These are phyloP conservation scores for Penicillium maclennaniae DNA, from an alignment of 495 filamentous ascomycete genomes.

Conservation along the genomic window DNA sequence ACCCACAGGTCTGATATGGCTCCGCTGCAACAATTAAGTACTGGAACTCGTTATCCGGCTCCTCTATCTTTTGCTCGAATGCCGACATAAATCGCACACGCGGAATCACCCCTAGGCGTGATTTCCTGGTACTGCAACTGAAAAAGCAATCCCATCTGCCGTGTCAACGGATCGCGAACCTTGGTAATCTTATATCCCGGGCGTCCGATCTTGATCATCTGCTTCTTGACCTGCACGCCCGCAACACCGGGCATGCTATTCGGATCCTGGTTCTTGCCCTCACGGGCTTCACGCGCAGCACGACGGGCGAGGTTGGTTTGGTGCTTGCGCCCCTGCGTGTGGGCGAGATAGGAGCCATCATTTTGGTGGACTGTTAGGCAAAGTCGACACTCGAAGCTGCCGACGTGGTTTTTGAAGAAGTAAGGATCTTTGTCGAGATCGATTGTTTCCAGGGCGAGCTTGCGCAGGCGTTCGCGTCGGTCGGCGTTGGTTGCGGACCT, in stretches of 20 bases:
- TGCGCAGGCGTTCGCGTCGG: slow-evolving; percentile 92
- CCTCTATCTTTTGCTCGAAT: slow-evolving; percentile 92
- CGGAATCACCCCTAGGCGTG: slow-evolving; percentile 64
- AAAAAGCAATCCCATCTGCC: slow-evolving; percentile 86
- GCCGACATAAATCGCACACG: slow-evolving; percentile 96
- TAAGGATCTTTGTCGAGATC: slow-evolving; percentile 99
- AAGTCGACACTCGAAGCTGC: slow-evolving; percentile 95
- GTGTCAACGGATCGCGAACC: slow-evolving; percentile 81
- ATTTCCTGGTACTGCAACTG: slow-evolving; percentile 97
- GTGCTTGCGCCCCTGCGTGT: slow-evolving; percentile 98
- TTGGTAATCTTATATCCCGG: slow-evolving; percentile 99
- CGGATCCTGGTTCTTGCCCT: slow-evolving; percentile 72
- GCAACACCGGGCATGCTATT: slow-evolving; percentile 64
- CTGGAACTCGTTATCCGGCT: slow-evolving; percentile 89
- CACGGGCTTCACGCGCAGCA: slow-evolving; percentile 88
- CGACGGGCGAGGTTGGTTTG: slow-evolving; percentile 98
- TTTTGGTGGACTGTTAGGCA: slow-evolving; percentile 99
- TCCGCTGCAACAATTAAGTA: slow-evolving; percentile 94
- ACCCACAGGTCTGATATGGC: slow-evolving; percentile 94
- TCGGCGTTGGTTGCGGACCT: slow-evolving; percentile 92
- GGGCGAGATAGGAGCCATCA: slow-evolving; percentile 97
- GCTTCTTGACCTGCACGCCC: slow-evolving; percentile 79
- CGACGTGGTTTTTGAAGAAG: slow-evolving; percentile 99
- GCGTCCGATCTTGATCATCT: slow-evolving; percentile 94
- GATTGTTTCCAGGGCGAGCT: slow-evolving; percentile 97